Conservation (phyloP, 2,329 filamentous ascomycete genomes). For the Hymenotorrendiella dingleyae region DNA sequence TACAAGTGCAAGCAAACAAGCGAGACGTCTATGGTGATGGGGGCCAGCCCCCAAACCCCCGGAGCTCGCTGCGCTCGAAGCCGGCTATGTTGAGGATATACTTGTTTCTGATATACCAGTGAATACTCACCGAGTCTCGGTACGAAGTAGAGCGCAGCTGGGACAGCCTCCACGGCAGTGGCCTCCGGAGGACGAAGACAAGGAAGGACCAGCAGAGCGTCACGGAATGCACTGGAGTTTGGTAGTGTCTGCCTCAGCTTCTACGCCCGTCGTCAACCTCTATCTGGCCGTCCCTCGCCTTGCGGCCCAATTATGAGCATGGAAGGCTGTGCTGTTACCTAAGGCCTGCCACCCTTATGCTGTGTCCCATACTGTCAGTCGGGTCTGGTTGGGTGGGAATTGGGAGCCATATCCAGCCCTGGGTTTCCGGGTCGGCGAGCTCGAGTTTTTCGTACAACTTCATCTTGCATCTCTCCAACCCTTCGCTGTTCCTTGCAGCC, state of each 20-base stretch:
- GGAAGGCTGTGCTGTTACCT: neutral
- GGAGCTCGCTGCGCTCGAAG: too few relatives aligned
- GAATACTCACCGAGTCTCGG: too few relatives aligned
- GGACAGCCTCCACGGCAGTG: too few relatives aligned
- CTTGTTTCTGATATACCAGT: too few relatives aligned
- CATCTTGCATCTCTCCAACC: conserved; percentile 6
- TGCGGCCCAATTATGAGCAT: neutral
- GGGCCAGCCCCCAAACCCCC: too few relatives aligned
- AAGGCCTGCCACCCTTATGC: conserved; percentile 1
- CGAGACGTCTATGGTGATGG: too few relatives aligned
- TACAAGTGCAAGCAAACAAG: too few relatives aligned
- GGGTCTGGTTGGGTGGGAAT: neutral
- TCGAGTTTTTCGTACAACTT: conserved; percentile 7
- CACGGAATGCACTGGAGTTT: too few relatives aligned
- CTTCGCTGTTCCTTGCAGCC: conserved; percentile 2
- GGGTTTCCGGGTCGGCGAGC: conserved; percentile 5
- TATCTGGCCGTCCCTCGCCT: neutral
- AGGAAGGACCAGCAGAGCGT: too few relatives aligned
- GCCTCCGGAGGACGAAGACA: too few relatives aligned
- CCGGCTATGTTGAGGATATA: too few relatives aligned
- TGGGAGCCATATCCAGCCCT: neutral
- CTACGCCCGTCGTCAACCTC: neutral
- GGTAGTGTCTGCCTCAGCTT: neutral
- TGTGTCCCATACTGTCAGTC: neutral
- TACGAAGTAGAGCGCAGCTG: too few relatives aligned